These are phyloP conservation scores for Blattamonas nauphoetae DNA, from an alignment of 78 protist genomes.

Conservation along the genomic window DNA sequence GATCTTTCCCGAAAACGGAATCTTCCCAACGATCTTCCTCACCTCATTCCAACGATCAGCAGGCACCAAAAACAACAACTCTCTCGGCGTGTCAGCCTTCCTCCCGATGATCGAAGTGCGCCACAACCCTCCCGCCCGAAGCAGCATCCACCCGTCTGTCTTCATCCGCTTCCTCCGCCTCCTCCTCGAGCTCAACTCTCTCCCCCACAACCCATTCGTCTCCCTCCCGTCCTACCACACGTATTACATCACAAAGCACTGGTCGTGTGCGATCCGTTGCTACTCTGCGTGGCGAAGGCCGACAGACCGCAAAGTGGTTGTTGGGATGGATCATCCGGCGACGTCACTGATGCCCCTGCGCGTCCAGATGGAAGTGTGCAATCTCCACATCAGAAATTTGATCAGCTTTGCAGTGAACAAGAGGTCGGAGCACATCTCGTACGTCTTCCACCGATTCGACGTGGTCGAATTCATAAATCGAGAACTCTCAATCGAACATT, in stretches of 20 bases:
- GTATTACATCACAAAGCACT: not conserved
- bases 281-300: not conserved
- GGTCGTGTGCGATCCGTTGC: not conserved
- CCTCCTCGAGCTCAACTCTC: not conserved
- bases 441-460: not conserved
- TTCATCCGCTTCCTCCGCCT: not conserved
- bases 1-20: too few species aligned
- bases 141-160: not conserved
- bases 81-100: too few species aligned
- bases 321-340: not conserved
- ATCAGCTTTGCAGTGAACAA: not conserved
- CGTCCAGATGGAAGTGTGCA: not conserved
- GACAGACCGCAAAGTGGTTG: not conserved
- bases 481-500: not conserved
- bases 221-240: not conserved
- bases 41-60: too few species aligned
- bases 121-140: not conserved
- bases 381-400: not conserved
- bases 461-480: not conserved
- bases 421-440: not conserved
- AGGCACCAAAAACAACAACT: too few species aligned
- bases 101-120: too few species aligned
- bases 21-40: too few species aligned
- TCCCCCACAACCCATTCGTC: not conserved
- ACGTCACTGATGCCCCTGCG: not conserved